Percentiles rank a stretch among this genome's conserved stretches.
Evolutionary conservation across 2,329 filamentous ascomycete genomes (phyloP).

Genomic region (Neofusicoccum ribis): DNA sequence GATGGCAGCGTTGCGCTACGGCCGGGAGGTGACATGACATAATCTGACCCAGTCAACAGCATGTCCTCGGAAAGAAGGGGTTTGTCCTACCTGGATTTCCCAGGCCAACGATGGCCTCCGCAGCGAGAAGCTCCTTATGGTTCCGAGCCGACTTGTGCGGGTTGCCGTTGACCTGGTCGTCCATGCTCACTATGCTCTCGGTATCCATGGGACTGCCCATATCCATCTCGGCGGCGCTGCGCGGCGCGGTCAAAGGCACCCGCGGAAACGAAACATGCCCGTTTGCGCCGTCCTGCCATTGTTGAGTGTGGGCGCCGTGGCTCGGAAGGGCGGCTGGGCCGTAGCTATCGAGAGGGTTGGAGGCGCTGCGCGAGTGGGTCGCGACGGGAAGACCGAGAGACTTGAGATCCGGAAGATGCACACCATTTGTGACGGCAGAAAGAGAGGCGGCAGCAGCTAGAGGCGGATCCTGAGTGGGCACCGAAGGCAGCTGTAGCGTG

Average conservation of each 20-base stretch:
- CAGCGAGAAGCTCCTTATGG: conserved; percentile 47
- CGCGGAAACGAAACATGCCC: conserved; percentile 30
- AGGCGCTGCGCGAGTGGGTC: conserved; percentile 32
- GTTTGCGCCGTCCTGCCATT: conserved; percentile 29
- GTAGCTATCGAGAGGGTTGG: conserved; percentile 26
- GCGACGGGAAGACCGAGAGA: conserved; percentile 45
- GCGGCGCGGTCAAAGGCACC: conserved; percentile 32
- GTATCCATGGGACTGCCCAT: conserved; percentile 48
- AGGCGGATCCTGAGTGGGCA: conserved; percentile 39
- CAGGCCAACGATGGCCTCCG: conserved; percentile 52
- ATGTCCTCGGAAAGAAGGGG: neutral
- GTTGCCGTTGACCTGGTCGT: conserved; percentile 31
- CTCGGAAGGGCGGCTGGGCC: conserved; percentile 38
- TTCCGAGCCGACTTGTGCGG: conserved; percentile 19
- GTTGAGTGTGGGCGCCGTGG: conserved; percentile 24
- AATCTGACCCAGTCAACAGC: conserved; percentile 36
- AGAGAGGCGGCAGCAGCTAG: conserved; percentile 19
- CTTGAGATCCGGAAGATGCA: conserved; percentile 47
- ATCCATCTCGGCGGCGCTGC: conserved; percentile 33
- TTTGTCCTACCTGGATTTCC: conserved; percentile 47
- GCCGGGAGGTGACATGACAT: conserved; percentile 41
- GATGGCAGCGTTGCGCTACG: conserved; percentile 33
- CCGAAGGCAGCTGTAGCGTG: conserved; percentile 43
- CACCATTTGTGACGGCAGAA: conserved; percentile 23
- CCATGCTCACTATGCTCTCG: conserved; percentile 42